These are phyloP conservation scores for Saccharomyces jurei DNA, from an alignment of 805 yeast genomes.

Conservation along the genomic window DNA sequence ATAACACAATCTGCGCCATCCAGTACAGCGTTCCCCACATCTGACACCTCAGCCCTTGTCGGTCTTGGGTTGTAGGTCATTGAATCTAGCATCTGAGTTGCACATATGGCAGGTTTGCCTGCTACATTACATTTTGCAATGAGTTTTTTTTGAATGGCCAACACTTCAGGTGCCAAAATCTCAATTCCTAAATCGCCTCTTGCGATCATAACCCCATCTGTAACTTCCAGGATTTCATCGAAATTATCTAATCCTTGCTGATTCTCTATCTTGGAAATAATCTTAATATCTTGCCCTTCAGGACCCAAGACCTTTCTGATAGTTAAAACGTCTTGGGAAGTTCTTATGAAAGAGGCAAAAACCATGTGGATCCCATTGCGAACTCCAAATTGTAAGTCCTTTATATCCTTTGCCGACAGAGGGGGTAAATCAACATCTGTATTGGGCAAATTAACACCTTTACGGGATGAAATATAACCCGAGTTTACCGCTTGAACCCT, in stretches of 20 bases:
- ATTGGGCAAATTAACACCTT: constrained; percentile 98
- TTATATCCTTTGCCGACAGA: constrained; percentile 89
- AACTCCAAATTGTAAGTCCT: constrained; percentile 90
- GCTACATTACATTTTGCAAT: constrained; percentile 99
- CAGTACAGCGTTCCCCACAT: constrained; percentile 97
- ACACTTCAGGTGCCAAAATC: constrained; percentile 98
- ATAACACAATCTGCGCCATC: constrained; percentile 99
- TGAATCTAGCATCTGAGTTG: constrained; percentile 98
- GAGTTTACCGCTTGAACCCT: constrained; percentile 86
- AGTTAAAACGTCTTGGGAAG: constrained; percentile 79
- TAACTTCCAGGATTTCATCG: constrained; percentile 86
- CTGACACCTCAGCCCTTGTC: constrained; percentile 98
- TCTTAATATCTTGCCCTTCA: constrained; percentile 92
- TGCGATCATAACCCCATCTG: constrained; percentile 99
- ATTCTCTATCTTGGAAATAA: constrained; percentile 95
- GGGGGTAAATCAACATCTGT: constrained; percentile 99
- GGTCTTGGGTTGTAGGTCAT: constrained; percentile 99
- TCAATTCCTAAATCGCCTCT: constrained; percentile 99
- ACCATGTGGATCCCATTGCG: constrained; percentile 96
- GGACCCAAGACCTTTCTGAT: constrained; percentile 94
- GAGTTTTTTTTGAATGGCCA: constrained; percentile 96
- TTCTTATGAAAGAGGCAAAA: constrained; percentile 96
- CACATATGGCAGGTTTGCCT: constrained; percentile 99
- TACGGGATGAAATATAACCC: constrained; percentile 93
- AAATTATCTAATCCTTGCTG: constrained; percentile 99